Conservation (phyloP, 192 early-diverging fungal genomes). For the Spinellus fusiger region DNA sequence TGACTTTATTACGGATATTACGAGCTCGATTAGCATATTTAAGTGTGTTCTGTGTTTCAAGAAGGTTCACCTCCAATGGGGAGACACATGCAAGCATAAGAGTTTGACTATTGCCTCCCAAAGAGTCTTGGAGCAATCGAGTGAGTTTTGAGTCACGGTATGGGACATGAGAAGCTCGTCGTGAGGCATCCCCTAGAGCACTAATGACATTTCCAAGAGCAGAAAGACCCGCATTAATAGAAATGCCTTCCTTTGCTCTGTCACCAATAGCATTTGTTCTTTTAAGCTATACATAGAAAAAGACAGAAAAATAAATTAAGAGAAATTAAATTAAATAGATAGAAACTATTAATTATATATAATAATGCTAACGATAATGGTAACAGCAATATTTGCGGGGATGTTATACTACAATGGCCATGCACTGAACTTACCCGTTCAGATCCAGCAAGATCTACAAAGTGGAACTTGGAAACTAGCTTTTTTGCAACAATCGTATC, state of each 20-base stretch:
- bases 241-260: constrained; percentile 91
- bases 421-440: constrained; percentile 60
- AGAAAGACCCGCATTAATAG: constrained; percentile 89
- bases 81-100: constrained; percentile 92
- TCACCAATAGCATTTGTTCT: constrained; percentile 87
- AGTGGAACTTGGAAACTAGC: constrained; percentile 79
- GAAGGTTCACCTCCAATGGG: constrained; percentile 68
- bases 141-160: constrained; percentile 97
- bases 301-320: neutral
- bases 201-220: constrained; percentile 96
- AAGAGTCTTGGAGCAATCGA: constrained; percentile 88
- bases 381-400: too few relatives aligned
- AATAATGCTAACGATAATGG: too few relatives aligned
- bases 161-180: constrained; percentile 69
- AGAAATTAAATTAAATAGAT: too few relatives aligned
- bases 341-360: too few relatives aligned
- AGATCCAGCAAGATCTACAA: constrained; percentile 98
- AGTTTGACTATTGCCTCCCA: constrained; percentile 91
- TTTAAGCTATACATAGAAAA: constrained; percentile 52
- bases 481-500: constrained; percentile 18
- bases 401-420: too few relatives aligned
- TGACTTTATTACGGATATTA: constrained; percentile 87
- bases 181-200: constrained; percentile 79
- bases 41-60: constrained; percentile 93
- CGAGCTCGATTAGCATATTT: constrained; percentile 95